phyloP scores from a whole-genome alignment of 2,329 filamentous ascomycete genomes.

The Ascochyta fabae region DNA sequence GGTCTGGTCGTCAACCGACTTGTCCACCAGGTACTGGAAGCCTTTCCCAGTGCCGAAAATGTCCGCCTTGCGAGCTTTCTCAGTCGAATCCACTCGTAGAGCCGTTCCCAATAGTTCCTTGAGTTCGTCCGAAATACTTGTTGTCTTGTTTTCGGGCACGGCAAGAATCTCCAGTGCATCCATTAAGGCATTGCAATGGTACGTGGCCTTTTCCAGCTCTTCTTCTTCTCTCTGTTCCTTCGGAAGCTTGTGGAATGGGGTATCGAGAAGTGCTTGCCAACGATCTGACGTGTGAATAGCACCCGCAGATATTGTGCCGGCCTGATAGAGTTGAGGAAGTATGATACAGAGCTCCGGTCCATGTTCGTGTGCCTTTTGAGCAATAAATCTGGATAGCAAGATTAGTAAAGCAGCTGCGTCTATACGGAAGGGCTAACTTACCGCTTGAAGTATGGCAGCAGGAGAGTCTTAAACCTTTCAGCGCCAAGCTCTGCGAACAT shows the following conservation, averaged over 20 bases:
- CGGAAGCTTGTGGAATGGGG: conserved; percentile 67
- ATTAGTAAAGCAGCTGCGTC: conserved; percentile 29
- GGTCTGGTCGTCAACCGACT: conserved; percentile 61
- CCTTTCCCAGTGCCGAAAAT: conserved; percentile 76
- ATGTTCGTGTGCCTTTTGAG: conserved; percentile 49
- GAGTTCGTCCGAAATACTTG: conserved; percentile 30
- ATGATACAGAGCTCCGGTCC: conserved; percentile 38
- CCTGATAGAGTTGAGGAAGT: conserved; percentile 39
- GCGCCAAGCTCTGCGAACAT: conserved; percentile 76
- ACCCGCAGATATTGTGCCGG: conserved; percentile 24
- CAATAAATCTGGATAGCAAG: conserved; percentile 67
- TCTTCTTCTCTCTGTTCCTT: conserved; percentile 2
- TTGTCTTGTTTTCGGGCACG: conserved; percentile 28
- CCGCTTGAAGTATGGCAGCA: conserved; percentile 82
- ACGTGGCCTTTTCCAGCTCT: conserved; percentile 20
- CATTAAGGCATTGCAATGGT: conserved; percentile 42
- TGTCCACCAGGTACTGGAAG: conserved; percentile 72
- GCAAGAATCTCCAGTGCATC: conserved; percentile 32
- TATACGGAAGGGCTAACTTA: conserved; percentile 43
- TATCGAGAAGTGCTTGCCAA: conserved; percentile 60
- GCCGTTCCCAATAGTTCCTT: conserved; percentile 28
- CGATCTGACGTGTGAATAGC: conserved; percentile 31
- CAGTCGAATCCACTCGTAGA: conserved; percentile 10
- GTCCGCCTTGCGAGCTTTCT: conserved; percentile 17
- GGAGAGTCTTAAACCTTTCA: conserved; percentile 77